Conservation (phyloP, 148 eudicot genomes). For the Rhododendron molle region DNA sequence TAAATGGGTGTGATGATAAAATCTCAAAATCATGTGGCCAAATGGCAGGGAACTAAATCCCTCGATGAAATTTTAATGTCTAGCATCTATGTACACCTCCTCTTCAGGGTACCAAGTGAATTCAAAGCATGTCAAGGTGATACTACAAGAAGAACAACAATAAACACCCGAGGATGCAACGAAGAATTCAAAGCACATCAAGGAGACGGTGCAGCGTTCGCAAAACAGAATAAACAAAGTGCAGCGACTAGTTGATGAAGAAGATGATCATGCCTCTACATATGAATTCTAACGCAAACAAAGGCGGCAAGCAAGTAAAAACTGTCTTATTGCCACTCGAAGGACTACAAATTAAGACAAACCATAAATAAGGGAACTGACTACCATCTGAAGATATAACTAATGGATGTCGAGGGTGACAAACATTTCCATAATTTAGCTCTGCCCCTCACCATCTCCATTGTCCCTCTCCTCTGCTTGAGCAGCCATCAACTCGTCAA, state of each 20-base stretch:
- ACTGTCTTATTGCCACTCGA: not conserved
- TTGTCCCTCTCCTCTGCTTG: constrained; percentile 32
- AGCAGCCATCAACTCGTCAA: constrained; percentile 67
- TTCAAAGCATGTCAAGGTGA: not conserved
- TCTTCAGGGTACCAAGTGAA: not conserved
- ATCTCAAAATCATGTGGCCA: not conserved
- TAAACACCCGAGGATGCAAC: not conserved
- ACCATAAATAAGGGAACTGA: not conserved
- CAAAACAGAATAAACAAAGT: not conserved
- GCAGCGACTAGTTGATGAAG: not conserved
- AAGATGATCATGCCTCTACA: not conserved
- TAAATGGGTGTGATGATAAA: too few species aligned
- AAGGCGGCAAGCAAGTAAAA: not conserved
- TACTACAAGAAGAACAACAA: not conserved
- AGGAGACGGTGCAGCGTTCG: not conserved
- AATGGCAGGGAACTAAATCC: not conserved
- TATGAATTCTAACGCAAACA: not conserved
- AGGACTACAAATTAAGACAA: not conserved
- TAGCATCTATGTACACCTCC: not conserved
- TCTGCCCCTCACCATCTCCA: constrained; percentile 35
- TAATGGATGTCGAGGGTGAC: not conserved
- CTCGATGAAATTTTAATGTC: not conserved
- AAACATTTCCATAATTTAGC: constrained; percentile 8
- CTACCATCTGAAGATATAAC: not conserved
- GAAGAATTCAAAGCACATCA: not conserved